phyloP scores from a whole-genome alignment of 2,329 filamentous ascomycete genomes.

The Ophiocordyceps camponoti-leonardi region DNA sequence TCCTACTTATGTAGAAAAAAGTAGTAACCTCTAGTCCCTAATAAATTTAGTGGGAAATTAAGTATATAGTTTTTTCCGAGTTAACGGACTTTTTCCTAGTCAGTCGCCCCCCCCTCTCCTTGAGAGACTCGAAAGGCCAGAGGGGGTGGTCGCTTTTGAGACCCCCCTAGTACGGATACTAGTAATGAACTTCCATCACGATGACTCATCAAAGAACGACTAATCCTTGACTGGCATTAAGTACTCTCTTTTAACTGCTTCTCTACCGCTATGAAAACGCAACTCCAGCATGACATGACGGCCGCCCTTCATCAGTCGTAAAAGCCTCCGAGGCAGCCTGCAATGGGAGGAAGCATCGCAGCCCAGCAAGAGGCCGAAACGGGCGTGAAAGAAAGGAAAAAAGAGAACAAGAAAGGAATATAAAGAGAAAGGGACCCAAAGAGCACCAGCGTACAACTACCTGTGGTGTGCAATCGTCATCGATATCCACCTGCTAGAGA shows the following conservation, averaged over 20 bases:
- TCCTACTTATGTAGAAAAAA: too few relatives aligned
- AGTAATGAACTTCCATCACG: neutral
- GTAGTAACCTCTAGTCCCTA: too few relatives aligned
- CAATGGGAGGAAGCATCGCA: neutral
- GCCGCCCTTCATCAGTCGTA: conserved; percentile 2
- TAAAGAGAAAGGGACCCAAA: neutral
- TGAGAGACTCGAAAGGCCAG: too few relatives aligned
- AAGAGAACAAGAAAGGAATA: neutral
- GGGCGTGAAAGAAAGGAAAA: neutral
- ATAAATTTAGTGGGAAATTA: too few relatives aligned
- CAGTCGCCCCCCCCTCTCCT: too few relatives aligned
- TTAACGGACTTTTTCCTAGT: too few relatives aligned
- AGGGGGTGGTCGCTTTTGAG: too few relatives aligned
- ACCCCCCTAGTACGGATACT: too few relatives aligned
- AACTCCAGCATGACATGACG: neutral
- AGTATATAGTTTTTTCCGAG: too few relatives aligned
- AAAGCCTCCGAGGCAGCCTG: neutral
- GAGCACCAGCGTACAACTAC: conserved; percentile 1
- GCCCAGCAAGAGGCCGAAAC: neutral
- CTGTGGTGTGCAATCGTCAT: conserved; percentile 18
- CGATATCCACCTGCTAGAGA: conserved; percentile 25
- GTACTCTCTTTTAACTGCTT: neutral
- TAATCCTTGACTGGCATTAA: neutral
- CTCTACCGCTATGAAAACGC: neutral
- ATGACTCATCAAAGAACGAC: neutral